Percentiles rank a stretch among this genome's conserved stretches.
Evolutionary conservation across 768 basidiomycete species (phyloP).

Genomic region (Lactarius sanguifluus): DNA sequence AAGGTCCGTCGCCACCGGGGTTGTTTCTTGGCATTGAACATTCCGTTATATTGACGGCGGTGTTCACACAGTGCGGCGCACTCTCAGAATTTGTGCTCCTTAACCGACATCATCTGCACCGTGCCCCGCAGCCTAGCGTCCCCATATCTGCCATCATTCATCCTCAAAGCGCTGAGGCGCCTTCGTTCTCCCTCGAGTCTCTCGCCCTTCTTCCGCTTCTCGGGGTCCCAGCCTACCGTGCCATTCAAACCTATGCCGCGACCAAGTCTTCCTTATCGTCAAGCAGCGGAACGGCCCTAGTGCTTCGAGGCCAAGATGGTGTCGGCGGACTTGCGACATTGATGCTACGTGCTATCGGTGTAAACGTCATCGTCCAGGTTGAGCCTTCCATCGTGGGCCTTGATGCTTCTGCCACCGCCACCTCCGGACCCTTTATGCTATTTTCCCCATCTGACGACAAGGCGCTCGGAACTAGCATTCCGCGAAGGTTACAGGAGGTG

Average conservation of each 20-base stretch:
- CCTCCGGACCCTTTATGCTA: constrained; percentile 32
- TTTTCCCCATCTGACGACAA: constrained; percentile 36
- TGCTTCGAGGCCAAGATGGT: constrained; percentile 74
- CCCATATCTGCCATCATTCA: constrained; percentile 36
- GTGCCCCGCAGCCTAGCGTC: constrained; percentile 54
- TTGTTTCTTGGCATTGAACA: constrained; percentile 4
- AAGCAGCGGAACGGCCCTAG: constrained; percentile 44
- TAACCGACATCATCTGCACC: constrained; percentile 74
- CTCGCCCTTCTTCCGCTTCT: constrained; percentile 77
- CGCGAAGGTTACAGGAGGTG: constrained; percentile 35
- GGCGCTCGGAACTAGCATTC: constrained; percentile 27
- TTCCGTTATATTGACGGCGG: constrained; percentile 28
- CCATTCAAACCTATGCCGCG: constrained; percentile 54
- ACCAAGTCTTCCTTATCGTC: constrained; percentile 25
- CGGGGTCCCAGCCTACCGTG: constrained; percentile 81
- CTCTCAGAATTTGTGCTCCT: constrained; percentile 86
- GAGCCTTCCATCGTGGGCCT: constrained; percentile 40
- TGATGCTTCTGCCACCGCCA: constrained; percentile 36
- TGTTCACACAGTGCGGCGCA: constrained; percentile 63
- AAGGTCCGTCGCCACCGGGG: constrained; percentile 53
- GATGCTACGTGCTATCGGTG: constrained; percentile 68
- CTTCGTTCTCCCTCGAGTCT: constrained; percentile 30
- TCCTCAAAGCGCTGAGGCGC: constrained; percentile 25
- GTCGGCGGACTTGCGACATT: constrained; percentile 75
- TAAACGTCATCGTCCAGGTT: constrained; percentile 74